Percentiles rank a stretch among this genome's conserved stretches.
phyloP scores from a whole-genome alignment of 495 filamentous ascomycete species.

The Trichocladium antarcticum region DNA sequence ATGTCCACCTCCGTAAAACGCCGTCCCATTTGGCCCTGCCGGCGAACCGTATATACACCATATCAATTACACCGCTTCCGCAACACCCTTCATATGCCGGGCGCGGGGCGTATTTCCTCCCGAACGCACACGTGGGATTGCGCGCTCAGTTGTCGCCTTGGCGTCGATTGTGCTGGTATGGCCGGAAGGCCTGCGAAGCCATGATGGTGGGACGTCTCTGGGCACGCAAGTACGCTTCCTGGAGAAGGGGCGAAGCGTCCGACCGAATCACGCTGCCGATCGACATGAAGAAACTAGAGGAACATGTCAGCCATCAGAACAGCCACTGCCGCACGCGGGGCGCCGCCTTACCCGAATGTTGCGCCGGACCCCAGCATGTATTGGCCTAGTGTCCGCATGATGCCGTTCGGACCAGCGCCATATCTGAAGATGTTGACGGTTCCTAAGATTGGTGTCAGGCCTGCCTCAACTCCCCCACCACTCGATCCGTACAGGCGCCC shows the following conservation, averaged over 20 bases:
- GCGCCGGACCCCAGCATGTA: constrained; percentile 96
- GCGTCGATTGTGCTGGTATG: constrained; percentile 8
- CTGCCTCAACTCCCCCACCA: not conserved
- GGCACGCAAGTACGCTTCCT: constrained; percentile 50
- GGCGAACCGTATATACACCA: constrained; percentile 18
- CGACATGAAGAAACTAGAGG: constrained; percentile 91
- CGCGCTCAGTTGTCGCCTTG: constrained; percentile 9
- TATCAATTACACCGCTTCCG: constrained; percentile 16
- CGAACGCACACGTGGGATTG: not conserved
- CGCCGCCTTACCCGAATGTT: constrained; percentile 74
- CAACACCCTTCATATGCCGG: not conserved
- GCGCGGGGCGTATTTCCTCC: not conserved
- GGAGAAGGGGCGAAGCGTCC: constrained; percentile 52
- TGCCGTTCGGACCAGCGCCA: constrained; percentile 83
- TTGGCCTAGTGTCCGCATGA: constrained; percentile 85
- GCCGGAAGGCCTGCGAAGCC: constrained; percentile 40
- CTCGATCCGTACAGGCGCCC: not conserved
- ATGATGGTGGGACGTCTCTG: constrained; percentile 53
- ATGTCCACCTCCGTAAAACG: constrained; percentile 10
- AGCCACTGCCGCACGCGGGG: not conserved
- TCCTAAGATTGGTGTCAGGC: constrained; percentile 42
- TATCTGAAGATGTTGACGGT: constrained; percentile 89
- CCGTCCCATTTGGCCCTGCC: constrained; percentile 12
- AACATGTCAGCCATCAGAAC: not conserved
- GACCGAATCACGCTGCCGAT: constrained; percentile 93